Evolutionary conservation across 2,329 filamentous ascomycete species (phyloP).

Genomic region (Microdochium bolleyi): DNA sequence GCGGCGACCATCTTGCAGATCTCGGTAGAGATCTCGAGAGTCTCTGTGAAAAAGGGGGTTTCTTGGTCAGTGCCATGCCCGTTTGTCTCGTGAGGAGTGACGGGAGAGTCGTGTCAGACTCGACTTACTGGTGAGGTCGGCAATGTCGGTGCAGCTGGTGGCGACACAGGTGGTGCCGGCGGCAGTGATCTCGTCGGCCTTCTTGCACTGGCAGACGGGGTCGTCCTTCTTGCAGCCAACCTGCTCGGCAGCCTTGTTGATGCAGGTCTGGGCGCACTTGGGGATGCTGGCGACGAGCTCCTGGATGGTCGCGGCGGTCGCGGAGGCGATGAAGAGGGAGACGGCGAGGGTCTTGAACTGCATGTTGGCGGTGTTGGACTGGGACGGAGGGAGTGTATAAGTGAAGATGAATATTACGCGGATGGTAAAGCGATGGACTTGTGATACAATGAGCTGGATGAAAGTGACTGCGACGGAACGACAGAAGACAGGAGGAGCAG

Average conservation of each 20-base stretch:
- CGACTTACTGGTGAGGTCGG: conserved; percentile 24
- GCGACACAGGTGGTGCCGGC: conserved; percentile 26
- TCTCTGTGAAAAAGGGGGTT: conserved; percentile 8
- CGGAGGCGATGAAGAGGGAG: conserved; percentile 14
- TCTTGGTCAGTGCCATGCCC: conserved; percentile 1
- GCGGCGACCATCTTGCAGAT: conserved; percentile 3
- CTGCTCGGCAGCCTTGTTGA: conserved; percentile 18
- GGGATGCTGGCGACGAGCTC: conserved; percentile 23
- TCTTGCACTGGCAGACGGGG: conserved; percentile 27
- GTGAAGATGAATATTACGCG: no score
- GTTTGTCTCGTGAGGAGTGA: neutral
- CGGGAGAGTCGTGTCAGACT: neutral
- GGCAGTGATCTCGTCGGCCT: conserved; percentile 23
- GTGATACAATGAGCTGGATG: no score
- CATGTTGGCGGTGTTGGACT: conserved; percentile 13
- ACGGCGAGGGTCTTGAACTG: conserved; percentile 17
- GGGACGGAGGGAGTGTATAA: neutral
- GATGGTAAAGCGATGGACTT: neutral
- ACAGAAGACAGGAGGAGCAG: no score
- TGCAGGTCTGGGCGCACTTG: conserved; percentile 27
- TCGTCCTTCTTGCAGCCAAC: conserved; percentile 26
- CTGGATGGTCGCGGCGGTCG: conserved; percentile 13
- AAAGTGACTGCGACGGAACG: no score
- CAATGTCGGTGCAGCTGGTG: conserved; percentile 20
- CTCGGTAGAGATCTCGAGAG: conserved; percentile 8